Conservation (phyloP, 202 grass and related monocot species). For the Digitaria exilis region DNA sequence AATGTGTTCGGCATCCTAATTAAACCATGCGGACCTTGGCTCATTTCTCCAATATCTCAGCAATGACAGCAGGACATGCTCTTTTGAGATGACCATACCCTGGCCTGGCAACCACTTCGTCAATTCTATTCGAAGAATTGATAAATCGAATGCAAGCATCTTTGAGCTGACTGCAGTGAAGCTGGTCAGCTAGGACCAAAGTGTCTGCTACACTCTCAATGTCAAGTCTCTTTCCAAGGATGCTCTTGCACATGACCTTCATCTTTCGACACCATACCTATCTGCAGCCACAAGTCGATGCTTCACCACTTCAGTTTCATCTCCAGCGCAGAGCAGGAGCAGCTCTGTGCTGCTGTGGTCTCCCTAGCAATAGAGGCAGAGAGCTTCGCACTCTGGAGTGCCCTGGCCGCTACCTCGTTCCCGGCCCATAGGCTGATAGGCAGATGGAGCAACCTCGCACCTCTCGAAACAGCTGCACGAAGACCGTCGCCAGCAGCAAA, state of each 20-base stretch:
- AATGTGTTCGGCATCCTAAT: too few species aligned
- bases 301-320: not conserved
- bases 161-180: not conserved
- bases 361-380: too few species aligned
- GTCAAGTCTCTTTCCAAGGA: not conserved
- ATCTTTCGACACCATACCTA: not conserved
- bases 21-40: not conserved
- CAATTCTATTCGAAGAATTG: not conserved
- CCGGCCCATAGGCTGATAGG: too few species aligned
- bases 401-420: too few species aligned
- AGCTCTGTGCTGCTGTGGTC: too few species aligned
- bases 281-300: slow-evolving; percentile 2
- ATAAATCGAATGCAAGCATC: not conserved
- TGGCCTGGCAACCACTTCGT: not conserved
- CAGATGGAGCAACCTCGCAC: too few species aligned
- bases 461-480: too few species aligned
- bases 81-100: not conserved
- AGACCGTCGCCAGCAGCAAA: too few species aligned
- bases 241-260: not conserved
- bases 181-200: too few species aligned
- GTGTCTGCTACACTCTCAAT: not conserved
- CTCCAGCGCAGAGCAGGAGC: too few species aligned
- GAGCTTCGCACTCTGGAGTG: too few species aligned
- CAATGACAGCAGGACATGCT: not conserved
- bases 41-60: not conserved